Base-by-base conservation (phyloP, 2,329 filamentous ascomycete species). In the Ascocoryne sarcoides region DNA sequence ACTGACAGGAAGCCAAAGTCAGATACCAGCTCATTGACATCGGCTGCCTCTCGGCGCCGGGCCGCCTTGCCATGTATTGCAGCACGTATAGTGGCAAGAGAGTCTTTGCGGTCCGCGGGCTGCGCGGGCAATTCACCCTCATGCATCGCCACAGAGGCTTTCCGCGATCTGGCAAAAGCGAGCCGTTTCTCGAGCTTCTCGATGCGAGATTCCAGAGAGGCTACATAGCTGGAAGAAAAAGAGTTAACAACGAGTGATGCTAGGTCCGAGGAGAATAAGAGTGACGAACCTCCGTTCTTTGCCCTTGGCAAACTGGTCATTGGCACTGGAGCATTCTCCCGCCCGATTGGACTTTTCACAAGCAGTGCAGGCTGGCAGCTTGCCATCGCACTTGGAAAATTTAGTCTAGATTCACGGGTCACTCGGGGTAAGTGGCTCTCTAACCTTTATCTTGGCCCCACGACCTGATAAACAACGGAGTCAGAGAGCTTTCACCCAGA, bases 301-400 rank as follows among this genome's bases (percentile, higher is more conserved):
- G 46, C 92, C 92, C 47, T 88, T 75, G 0, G 90, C 89, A 63
- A 95, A 96, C 60, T 95, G 88, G 58, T 96, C 90, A 56, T 93
- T 95, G 5, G 88, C 89, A 41, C 88, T 88, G 5, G 88, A 95
- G 61, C 92, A 98, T 59, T 93, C 88, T 45, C 73, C 80, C 40
- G 84, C 79, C 46, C 87, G 82, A 20, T 89, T 88, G 10, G 87
- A 86, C 64, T 88, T 89, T 63, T 95, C 90, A 59, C 92, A 96
- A 14, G 90, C 90, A 5, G 88, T 93, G 60, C 92, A 98, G 5
- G 89, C 88, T 9, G 92, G 92, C 28, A 96, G 69, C 62, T 95
- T 95, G 46, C 92, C 90, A 65, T 96, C 92, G 58, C 92, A 98
- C 78, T 83, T 56, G n/a, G n/a, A n/a, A n/a, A n/a, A n/a, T n/a